Evolutionary conservation across 495 filamentous ascomycete species (phyloP).

Genomic region (Podospora appendiculata): DNA sequence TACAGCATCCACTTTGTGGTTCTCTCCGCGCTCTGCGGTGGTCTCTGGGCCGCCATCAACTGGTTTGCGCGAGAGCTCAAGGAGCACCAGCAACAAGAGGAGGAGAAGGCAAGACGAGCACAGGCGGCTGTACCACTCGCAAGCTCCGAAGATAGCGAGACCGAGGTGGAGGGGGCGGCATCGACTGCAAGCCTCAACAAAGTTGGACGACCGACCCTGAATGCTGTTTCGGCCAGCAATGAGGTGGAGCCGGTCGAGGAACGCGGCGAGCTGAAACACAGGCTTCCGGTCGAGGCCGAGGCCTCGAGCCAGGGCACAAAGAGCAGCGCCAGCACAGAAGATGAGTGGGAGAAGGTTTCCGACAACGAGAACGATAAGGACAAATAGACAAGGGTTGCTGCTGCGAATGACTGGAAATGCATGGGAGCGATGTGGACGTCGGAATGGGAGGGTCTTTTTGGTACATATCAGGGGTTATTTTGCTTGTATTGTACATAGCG

Average conservation of each 20-base stretch:
- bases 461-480: not conserved
- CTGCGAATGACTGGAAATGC: not conserved
- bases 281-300: constrained; percentile 14
- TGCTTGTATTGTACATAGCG: not conserved
- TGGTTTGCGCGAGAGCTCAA: constrained; percentile 87
- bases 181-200: constrained; percentile 18
- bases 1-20: constrained; percentile 82
- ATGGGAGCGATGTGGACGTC: no score
- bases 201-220: constrained; percentile 11
- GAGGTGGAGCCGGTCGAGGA: constrained; percentile 31
- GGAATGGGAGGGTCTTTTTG: no score
- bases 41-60: constrained; percentile 89
- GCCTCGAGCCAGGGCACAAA: constrained; percentile 25
- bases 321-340: constrained; percentile 47
- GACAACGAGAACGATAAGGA: constrained; percentile 51
- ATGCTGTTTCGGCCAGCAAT: constrained; percentile 14
- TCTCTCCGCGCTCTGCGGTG: constrained; percentile 67
- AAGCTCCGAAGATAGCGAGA: constrained; percentile 37
- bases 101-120: constrained; percentile 44
- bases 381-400: constrained; percentile 15
- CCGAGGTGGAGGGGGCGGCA: constrained; percentile 40
- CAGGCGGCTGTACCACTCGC: constrained; percentile 12
- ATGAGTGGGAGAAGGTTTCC: constrained; percentile 53
- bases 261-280: constrained; percentile 34
- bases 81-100: constrained; percentile 55